Conservation (phyloP, 1,139 yeast species). For the Candida buenavistaensis region DNA sequence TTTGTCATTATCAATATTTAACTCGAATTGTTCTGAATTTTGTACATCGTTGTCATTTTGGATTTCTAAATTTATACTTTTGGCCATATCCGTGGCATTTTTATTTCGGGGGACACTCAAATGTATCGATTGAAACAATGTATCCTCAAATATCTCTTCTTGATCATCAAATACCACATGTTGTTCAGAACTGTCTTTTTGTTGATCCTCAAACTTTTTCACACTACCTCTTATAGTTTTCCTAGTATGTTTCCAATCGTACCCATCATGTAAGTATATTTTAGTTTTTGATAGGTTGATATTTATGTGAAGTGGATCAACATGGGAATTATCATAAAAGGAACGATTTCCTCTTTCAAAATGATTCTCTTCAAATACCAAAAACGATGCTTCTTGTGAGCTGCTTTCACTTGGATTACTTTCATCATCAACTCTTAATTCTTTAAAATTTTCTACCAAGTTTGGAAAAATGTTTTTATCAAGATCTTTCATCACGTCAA, state of each 20-base stretch:
- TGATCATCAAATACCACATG: slow-evolving; percentile 13
- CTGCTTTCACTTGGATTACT: slow-evolving; percentile 9
- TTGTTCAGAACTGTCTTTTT: slow-evolving; percentile 6
- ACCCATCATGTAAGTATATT: slow-evolving; percentile 81
- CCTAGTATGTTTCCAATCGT: slow-evolving; percentile 86
- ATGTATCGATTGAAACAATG: slow-evolving; percentile 72
- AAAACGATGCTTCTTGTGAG: slow-evolving; percentile 10
- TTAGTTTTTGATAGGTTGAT: slow-evolving; percentile 38
- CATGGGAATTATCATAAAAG: slow-evolving; percentile 7
- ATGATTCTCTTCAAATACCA: slow-evolving; percentile 14
- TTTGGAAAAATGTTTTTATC: slow-evolving; percentile 24
- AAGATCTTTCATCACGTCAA: slow-evolving; percentile 52
- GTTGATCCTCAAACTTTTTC: slow-evolving; percentile 52
- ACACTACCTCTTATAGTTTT: slow-evolving; percentile 64
- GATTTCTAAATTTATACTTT: slow-evolving; percentile 50
- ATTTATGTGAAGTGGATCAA: slow-evolving; percentile 31
- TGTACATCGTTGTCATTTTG: slow-evolving; percentile 24
- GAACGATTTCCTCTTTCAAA: slow-evolving; percentile 11
- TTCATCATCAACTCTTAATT: slow-evolving; percentile 11
- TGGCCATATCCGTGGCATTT: slow-evolving; percentile 48
- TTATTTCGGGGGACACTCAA: slow-evolving; percentile 58
- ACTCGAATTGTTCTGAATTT: slow-evolving; percentile 14
- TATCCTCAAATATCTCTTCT: slow-evolving; percentile 52
- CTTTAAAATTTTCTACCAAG: slow-evolving; percentile 12
- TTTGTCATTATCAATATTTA: slow-evolving; percentile 24